These are phyloP conservation scores for Pezicula rhizophila DNA, from an alignment of 2,329 filamentous ascomycete species.

Conservation along the genomic window DNA sequence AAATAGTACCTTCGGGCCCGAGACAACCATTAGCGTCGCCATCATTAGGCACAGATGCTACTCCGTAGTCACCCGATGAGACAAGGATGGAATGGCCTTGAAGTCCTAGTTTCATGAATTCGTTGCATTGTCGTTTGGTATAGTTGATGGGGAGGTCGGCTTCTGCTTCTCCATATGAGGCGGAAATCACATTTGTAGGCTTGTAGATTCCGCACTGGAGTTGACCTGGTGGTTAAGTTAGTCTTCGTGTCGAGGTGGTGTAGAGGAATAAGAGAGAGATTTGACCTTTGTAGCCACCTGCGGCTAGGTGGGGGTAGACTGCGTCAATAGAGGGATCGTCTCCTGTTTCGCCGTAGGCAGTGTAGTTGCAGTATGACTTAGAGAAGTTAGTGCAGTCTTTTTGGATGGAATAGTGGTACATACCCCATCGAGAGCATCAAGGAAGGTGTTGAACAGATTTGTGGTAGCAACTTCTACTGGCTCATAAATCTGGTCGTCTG, in stretches of 20 bases:
- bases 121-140: slow-evolving; percentile 42
- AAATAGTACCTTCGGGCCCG: slow-evolving; percentile 21
- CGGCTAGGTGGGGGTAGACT: slow-evolving; percentile 33
- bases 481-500: slow-evolving; percentile 20
- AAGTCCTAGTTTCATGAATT: slow-evolving; percentile 45
- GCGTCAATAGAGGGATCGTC: slow-evolving; percentile 34
- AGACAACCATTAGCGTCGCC: slow-evolving; percentile 28
- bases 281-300: slow-evolving; percentile 34
- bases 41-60: slow-evolving; percentile 29
- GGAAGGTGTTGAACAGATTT: slow-evolving; percentile 23
- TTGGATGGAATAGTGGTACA: not conserved
- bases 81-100: slow-evolving; percentile 39
- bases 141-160: slow-evolving; percentile 46
- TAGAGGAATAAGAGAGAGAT: not conserved
- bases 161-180: slow-evolving; percentile 49
- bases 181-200: slow-evolving; percentile 32
- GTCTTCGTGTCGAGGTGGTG: too few species aligned
- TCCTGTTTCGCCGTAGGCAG: slow-evolving; percentile 36
- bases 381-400: not conserved
- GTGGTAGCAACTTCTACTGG: slow-evolving; percentile 15
- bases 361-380: slow-evolving; percentile 37
- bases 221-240: not conserved
- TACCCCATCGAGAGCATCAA: slow-evolving; percentile 23
- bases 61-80: slow-evolving; percentile 40
- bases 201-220: slow-evolving; percentile 13